phyloP scores from a whole-genome alignment of 2,329 filamentous ascomycete genomes.

The Aschersonia sp. region DNA sequence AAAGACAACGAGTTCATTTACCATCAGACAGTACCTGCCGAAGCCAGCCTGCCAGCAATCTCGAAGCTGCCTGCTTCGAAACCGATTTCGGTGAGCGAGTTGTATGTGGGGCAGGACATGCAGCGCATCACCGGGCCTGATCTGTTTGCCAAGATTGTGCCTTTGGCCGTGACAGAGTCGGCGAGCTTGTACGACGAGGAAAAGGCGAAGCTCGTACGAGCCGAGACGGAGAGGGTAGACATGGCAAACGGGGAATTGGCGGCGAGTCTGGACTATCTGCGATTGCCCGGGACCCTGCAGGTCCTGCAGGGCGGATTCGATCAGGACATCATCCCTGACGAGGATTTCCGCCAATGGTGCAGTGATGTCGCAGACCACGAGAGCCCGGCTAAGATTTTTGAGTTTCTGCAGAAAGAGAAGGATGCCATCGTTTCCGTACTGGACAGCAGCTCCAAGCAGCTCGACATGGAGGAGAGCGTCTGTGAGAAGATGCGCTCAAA shows the following conservation, averaged over 20 bases:
- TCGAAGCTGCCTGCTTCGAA: conserved; percentile 90
- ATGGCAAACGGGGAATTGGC: conserved; percentile 92
- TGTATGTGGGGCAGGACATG: conserved; percentile 95
- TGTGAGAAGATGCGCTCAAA: conserved; percentile 99
- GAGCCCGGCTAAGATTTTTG: conserved; percentile 64
- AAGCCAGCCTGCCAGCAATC: conserved; percentile 68
- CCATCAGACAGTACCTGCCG: conserved; percentile 77
- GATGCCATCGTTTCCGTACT: conserved; percentile 56
- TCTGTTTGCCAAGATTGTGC: conserved; percentile 92
- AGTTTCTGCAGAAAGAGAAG: conserved; percentile 64
- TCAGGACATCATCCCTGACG: conserved; percentile 73
- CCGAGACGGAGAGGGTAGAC: conserved; percentile 87
- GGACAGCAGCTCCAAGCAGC: conserved; percentile 69
- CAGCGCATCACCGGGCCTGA: conserved; percentile 93
- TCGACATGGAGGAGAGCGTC: conserved; percentile 94
- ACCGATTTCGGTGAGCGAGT: conserved; percentile 87
- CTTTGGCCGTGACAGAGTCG: conserved; percentile 88
- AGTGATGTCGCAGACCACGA: conserved; percentile 81
- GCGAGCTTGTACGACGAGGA: conserved; percentile 97
- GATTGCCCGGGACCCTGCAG: conserved; percentile 76
- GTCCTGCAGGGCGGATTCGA: conserved; percentile 88
- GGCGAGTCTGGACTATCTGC: conserved; percentile 83
- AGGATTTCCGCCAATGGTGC: conserved; percentile 89
- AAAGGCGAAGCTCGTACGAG: conserved; percentile 87
- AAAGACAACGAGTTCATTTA: conserved; percentile 99